A percentile compares a stretch with the other conserved stretches of the same genome.
Evolutionary conservation across 495 filamentous ascomycete genomes (phyloP).

Genomic region (Aspergillus avenaceus): DNA sequence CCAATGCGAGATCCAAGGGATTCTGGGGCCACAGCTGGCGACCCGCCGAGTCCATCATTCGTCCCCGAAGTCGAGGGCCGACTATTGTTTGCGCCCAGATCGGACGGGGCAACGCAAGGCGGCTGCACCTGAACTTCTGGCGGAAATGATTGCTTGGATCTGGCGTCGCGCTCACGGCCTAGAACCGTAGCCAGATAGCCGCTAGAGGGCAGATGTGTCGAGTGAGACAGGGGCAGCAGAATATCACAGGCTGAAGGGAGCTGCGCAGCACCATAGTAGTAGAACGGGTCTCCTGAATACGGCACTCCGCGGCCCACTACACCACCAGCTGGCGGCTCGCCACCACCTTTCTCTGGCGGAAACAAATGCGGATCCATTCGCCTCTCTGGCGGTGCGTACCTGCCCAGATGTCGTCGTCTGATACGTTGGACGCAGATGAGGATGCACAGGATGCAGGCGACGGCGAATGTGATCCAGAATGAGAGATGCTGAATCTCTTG

Average conservation of each 20-base stretch:
- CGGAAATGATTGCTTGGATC: slow-evolving; percentile 4
- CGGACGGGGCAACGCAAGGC: not conserved
- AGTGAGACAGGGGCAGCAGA: slow-evolving; percentile 31
- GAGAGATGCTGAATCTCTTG: slow-evolving; percentile 9
- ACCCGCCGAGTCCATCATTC: slow-evolving; percentile 1
- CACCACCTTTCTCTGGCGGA: slow-evolving; percentile 16
- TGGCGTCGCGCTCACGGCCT: slow-evolving; percentile 10
- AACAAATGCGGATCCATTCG: slow-evolving; percentile 18
- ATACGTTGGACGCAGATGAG: slow-evolving; percentile 15
- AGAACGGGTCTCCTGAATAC: not conserved
- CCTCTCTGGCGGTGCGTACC: slow-evolving; percentile 11
- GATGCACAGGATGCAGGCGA: slow-evolving; percentile 17
- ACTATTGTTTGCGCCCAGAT: not conserved
- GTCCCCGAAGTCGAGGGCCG: slow-evolving; percentile 4
- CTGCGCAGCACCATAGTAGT: slow-evolving; percentile 9
- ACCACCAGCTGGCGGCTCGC: slow-evolving; percentile 10
- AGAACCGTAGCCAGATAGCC: slow-evolving; percentile 19
- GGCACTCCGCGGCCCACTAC: slow-evolving; percentile 7
- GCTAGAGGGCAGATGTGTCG: slow-evolving; percentile 26
- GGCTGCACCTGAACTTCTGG: not conserved
- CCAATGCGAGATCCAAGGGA: not conserved
- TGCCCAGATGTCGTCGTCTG: slow-evolving; percentile 12
- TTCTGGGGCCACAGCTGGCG: slow-evolving; percentile 1
- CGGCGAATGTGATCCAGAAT: slow-evolving; percentile 14
- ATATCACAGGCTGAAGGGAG: slow-evolving; percentile 33